Conservation (phyloP, 176 grass and related monocot genomes). For the sorghum (Sorghum bicolor) region Sorghum_bicolor_NCBIv3 NC_012879.2:61048501-61049000, state of each 20-base stretch:
- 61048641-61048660: neutral
- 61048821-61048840: constrained; percentile 21
- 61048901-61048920: constrained; percentile 65
- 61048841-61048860: constrained; percentile 12
- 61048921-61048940: constrained; percentile 39
- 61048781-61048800: constrained; percentile 42
- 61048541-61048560: constrained; percentile 21
- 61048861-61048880: constrained; percentile 21
- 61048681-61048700: constrained; percentile 46
- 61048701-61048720: constrained; percentile 49
- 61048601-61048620: neutral
- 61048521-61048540: constrained; percentile 7
- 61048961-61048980: constrained; percentile 51
- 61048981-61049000: constrained; percentile 51
- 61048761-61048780: constrained; percentile 37
- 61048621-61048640: constrained; percentile 5
- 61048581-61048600: neutral
- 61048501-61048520: constrained; percentile 73
- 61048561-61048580: neutral
- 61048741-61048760: constrained; percentile 23
- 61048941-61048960: constrained; percentile 43
- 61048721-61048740: constrained; percentile 14
- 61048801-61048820: constrained; percentile 36
- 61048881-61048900: constrained; percentile 41
- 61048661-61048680: neutral